Base-by-base conservation (phyloP, 177 flowering plant species). In the Vitis hybrid region DNA sequence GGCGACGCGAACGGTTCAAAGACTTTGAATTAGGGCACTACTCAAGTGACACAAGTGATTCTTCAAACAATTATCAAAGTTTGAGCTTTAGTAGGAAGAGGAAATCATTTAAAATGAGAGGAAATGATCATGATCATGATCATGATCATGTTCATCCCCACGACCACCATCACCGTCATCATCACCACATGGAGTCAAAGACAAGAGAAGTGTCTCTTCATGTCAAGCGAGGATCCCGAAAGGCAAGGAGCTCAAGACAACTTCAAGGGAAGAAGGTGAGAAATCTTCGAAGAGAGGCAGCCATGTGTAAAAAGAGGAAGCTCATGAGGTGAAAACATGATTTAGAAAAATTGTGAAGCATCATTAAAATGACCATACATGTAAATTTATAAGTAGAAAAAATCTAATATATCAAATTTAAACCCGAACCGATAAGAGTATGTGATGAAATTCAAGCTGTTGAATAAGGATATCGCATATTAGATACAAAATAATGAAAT, bases 11-110 rank as follows among this genome's bases (percentile, higher is more conserved):
- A 7, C 1, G 70, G 31, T 73, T 72, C 45, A 61, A 52, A 52
- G 91, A 88, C 71, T 31, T 85, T 7, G 93, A 89, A 76, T 64
- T 39, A 31, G 87, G 84, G 12, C 77, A 73, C 56, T 76, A 70
- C 62, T 76, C 86, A 19, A 79, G 76, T 52, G 77, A 74, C 0
- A 81, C 75, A 22, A 76, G 58, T 53, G 69, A 72, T 5, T 74
- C 60, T 52, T 33, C 59, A 4, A 70, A 62, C 1, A 31, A 56
- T 21, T 59, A 75, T 60, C 29, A 29, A n/a, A 70, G 67, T 29
- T 33, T 48, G 29, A 75, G 74, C 18, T 3, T 62, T 0, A 57
- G 16, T 18, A 83, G 81, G 70, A 80, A 74, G 75, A 60, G 80
- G 52, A 74, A 71, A 50, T 74, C 76, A 13, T 57, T 60, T 31